Evolutionary conservation across 2,329 filamentous ascomycete genomes (phyloP), one percentile per base, ranked within the genome.

Genomic region (Metarhizium sp.): DNA sequence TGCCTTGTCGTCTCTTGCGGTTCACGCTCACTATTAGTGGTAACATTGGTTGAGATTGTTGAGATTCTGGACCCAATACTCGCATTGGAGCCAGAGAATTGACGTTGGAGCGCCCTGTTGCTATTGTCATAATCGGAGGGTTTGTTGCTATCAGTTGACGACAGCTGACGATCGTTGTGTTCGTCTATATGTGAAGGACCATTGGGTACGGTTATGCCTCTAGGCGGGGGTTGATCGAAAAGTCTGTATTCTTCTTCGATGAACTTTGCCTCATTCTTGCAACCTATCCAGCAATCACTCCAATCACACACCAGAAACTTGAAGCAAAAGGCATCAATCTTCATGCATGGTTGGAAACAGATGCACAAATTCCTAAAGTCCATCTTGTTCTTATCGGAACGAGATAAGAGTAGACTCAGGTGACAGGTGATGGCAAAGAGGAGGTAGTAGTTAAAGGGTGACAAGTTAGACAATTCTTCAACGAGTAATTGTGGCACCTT

Each of bases 301-400:
- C 92, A 97, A 67, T 97, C 88, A 66, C 90, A 90, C 20, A 97
- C 92, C 13, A 97, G 78, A 61, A 96, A 96, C 64, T 92, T 90
- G 79, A 97, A 97, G 69, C 90, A 95, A 69, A 92, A 95, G 1
- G 86, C 86, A 65, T 97, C 92, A 57, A 97, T 94, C 73, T 92
- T 95, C 82, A 97, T 90, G 71, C 91, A 95, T 3, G 92, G 92
- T 71, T 96, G 91, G 71, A 96, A 96, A 74, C 92, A 97, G 63
- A 96, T 95, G 73, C 91, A 95, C 29, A 97, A 77, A 61, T 96
- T 96, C 66, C 90, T 85, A 68, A 92, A 96, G 67, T 95, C 90
- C 92, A 97, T 97, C 75, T 95, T 96, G 80, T 96, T 97, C 76
- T 92, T 92, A 60, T 95, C 90, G 29, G 91, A 88, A 69, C 95